Base-by-base conservation (phyloP, 2,329 filamentous ascomycete species). In the Orbilia quercus region DNA sequence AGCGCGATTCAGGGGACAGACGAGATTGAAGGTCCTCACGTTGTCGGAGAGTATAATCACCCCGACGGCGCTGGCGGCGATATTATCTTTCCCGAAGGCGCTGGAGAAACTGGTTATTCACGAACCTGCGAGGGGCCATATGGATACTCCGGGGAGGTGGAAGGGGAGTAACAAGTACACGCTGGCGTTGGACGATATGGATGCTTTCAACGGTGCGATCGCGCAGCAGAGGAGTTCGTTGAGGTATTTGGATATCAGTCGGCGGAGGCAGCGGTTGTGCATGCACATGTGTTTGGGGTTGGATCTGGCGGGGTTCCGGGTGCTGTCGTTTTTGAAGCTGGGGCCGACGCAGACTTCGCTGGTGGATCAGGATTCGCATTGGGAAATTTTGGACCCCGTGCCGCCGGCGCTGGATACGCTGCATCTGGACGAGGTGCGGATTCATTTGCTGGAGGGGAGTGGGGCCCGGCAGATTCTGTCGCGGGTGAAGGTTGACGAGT, bases 1-100 rank as follows among this genome's bases (percentile, higher is more conserved):
- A n/a, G n/a, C 18, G 4, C 4, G 14, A 14, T 57, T 57, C 14
- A 44, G 18, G 7, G 20, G 23, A 22, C 34, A 20, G 9, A 57
- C 53, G 36, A 57, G 36, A 18, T n/a, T 57, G 7, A 57, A 57
- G 25, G 23, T 12, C 2, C 53, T 57, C 36, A 44, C 36, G 4
- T 57, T 57, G 4, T 23, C 53, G 38, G 53, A 44, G 31, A 31
- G 16, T 7, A 31, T 57, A 2, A 28, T 57, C 11, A 11, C 36
- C 1, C 20, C 20, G 3, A 20, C 11, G 1, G 36, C 38, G 28
- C 23, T 57, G 14, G n/a, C 6, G n/a, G 14, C 36, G 12, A 14
- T 57, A 7, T 20, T 57, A 14, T 57, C 53, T 7, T 57, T 42
- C 53, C 53, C 53, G 12, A 57, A 57, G 18, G 53, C 53, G 0